Evolutionary conservation across 179 eudicot species (phyloP), one percentile per base, ranked within the genome.

Genomic region (Sideroxylon spinosum): DNA sequence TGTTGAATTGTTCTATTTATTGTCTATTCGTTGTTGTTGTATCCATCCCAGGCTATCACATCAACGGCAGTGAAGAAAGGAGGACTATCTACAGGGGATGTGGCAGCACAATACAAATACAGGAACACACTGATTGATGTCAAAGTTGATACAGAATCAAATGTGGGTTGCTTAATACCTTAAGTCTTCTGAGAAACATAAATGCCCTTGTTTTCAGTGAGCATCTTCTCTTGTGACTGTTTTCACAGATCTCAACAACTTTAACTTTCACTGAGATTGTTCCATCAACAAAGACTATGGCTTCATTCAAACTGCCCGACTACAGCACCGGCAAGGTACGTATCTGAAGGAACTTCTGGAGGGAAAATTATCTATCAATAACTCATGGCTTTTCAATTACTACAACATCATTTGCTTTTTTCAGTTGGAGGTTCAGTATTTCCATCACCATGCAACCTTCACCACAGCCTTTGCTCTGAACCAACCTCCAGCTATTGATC

Each of bases 51-150:
- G 97, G 92, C 90, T 71, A 86, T 95, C 70, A 91, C 98, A 74
- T 89, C 99, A 76, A 86, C 92, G 76, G 90, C 99, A 32, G 90
- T 88, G 80, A 92, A 90, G 87, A 93, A 89, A 82, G 98, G 99
- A 83, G 98, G 97, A 29, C 83, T 91, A 25, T 89, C 99, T 63
- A 79, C 93, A 65, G 97, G 97, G 49, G 97, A 89, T 84, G 94
- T 96, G 57, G 96, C 87, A 69, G 90, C 92, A 60, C 82, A 79
- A 79, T 96, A 96, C 89, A 87, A 88, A 76, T 90, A 91, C 79
- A 91, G 88, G 78, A 94, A 92, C 82, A 82, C 90, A 29, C 56
- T 86, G 28, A 62, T 90, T 78, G 92, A 92, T 84, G 88, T 91
- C 84, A 96, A 92, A 86, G 83, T 91, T 78, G 98, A 96, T 79